Evolutionary conservation across 306 rosid species (phyloP), one percentile per base, ranked within the genome.

Genomic region (Quercus gilva): DNA sequence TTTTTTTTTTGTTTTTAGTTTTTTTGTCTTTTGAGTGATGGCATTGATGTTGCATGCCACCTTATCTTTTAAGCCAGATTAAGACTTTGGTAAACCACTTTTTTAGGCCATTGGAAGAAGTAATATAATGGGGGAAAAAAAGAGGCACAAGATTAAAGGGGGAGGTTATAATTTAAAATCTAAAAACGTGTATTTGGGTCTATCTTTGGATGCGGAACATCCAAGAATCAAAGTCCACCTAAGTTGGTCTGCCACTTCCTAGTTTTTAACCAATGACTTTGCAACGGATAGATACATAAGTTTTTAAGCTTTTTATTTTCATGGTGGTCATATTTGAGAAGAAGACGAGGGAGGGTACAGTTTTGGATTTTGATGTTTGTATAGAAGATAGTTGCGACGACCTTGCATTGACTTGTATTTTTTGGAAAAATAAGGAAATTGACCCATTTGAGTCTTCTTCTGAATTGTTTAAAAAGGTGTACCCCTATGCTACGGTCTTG

Each of bases 161-260:
- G 45, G 11, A 41, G 45, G 28, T 64, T 29, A 4, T 3, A 29
- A 13, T 26, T 20, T 61, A 18, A 45, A 41, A 74, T 41, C 18
- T 81, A 68, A 55, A 65, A 69, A 70, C 55, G 57, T 80, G 70
- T 72, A 59, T 33, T 75, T 31, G 71, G 82, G 83, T 81, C 73
- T 81, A 57, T 79, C 84, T 73, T 75, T 65, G 79, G 86, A 82
- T 86, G 80, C 86, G 81, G 89, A 81, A 82, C 73, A 67, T 75
- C 82, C 69, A 85, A 83, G 82, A 77, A 90, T 84, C 86, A 85
- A 81, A 86, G 74, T 57, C 94, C 94, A 90, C 94, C 86, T 69
- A 20, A 33, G 37, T 72, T 86, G 83, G 91, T 88, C 87, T 84
- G 87, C 94, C 92, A 91, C 80, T 78, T 63, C 70, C 18, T 35